Conservation (phyloP, 176 grass and related monocot species). For the Avena atlantica region DNA sequence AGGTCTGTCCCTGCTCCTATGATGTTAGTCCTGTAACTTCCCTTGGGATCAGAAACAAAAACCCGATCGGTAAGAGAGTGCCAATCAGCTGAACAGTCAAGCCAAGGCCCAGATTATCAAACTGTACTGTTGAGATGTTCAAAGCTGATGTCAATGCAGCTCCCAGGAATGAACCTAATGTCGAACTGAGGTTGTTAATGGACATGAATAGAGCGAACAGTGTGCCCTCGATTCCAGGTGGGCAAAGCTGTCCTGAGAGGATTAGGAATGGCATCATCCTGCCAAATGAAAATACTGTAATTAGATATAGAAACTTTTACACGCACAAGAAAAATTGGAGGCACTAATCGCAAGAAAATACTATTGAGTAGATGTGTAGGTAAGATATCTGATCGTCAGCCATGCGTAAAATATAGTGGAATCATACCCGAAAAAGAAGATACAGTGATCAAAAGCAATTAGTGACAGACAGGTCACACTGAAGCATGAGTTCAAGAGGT, state of each 20-base stretch:
- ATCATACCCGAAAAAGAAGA: background rate
- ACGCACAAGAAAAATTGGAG: background rate
- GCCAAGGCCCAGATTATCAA: slow-evolving; percentile 65
- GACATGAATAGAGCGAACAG: slow-evolving; percentile 87
- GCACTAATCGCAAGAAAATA: background rate
- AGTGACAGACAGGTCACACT: background rate
- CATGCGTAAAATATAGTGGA: background rate
- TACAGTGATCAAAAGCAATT: background rate
- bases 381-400: background rate
- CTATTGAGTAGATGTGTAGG: background rate
- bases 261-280: slow-evolving; percentile 89
- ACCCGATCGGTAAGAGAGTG: slow-evolving; percentile 59
- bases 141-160: slow-evolving; percentile 63
- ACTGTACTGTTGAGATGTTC: slow-evolving; percentile 58
- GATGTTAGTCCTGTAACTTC: slow-evolving; percentile 66
- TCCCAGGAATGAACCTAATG: slow-evolving; percentile 74
- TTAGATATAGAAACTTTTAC: slow-evolving; percentile 36
- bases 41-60: slow-evolving; percentile 76
- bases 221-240: slow-evolving; percentile 83
- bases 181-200: slow-evolving; percentile 72
- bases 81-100: slow-evolving; percentile 55
- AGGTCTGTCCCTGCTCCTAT: slow-evolving; percentile 32
- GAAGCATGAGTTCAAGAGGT: background rate
- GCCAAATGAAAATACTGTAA: slow-evolving; percentile 40
- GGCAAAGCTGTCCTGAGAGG: slow-evolving; percentile 75